Base-by-base conservation (phyloP, 2,329 filamentous ascomycete genomes). In the Rhytidhysteron rufulum region DNA sequence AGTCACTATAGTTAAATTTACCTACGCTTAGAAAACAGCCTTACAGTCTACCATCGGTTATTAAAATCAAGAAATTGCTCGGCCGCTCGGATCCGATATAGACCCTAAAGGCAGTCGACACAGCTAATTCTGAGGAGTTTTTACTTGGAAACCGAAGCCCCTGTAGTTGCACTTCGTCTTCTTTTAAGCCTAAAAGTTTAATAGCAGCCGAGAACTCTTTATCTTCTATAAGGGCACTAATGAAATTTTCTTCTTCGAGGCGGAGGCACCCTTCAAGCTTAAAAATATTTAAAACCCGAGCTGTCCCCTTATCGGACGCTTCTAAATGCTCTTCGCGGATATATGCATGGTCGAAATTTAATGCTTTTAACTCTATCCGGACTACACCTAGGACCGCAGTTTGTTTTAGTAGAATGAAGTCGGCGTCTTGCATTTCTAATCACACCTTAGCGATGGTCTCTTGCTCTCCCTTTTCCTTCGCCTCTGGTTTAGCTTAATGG, bases 11-110 rank as follows among this genome's bases (percentile, higher is more conserved):
- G n/a, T n/a, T n/a, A n/a, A n/a, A n/a, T n/a, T n/a, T n/a, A n/a
- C n/a, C n/a, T n/a, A n/a, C n/a, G 13, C 9, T 37, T 24, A 13
- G 11, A 25, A 5, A 13, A 9, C 3, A 57, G 41, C 17, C 40
- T 40, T n/a, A 57, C n/a, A n/a, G 38, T 40, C 48, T 31, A 57
- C 51, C 30, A 57, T 37, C 47, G 50, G 34, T 56, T 31, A 27
- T 56, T 57, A 11, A 47, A 16, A 30, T 56, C 39, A 3, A 57
- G 37, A 16, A 47, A 43, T 6, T 20, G 5, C 31, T 43, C 36
- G 22, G 40, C 50, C 6, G 46, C 50, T 16, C 47, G 20, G 10
- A 51, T 44, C 9, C 41, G 39, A 32, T 57, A 34, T 17, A 54
- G 36, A 2, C 50, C 42, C 20, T 38, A 43, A 10, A 56, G 41